Evolutionary conservation across 2,329 filamentous ascomycete species (phyloP).

Genomic region (Fusarium sp.): DNA sequence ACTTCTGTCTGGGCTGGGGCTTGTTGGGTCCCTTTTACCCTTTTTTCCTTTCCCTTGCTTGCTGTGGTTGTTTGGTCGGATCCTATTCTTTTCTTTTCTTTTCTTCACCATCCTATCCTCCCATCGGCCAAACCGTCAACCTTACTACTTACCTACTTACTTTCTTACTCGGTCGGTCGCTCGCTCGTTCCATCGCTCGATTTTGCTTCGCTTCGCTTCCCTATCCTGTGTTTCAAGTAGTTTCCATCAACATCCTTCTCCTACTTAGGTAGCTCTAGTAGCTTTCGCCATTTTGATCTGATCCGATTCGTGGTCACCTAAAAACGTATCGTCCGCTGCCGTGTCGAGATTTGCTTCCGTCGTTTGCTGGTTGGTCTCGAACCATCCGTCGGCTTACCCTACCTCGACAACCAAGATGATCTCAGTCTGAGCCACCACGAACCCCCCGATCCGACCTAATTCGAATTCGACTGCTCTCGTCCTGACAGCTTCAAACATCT

Average conservation of each 20-base stretch:
- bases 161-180: constrained; percentile 29
- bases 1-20: background rate
- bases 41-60: background rate
- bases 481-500: constrained; percentile 17
- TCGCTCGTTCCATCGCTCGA: constrained; percentile 27
- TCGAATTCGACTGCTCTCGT: constrained; percentile 19
- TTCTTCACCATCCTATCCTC: constrained; percentile 1
- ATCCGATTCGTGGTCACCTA: constrained; percentile 19
- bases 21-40: constrained; percentile 20
- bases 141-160: background rate
- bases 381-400: constrained; percentile 18
- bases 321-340: constrained; percentile 8
- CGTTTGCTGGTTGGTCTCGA: constrained; percentile 26
- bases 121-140: background rate
- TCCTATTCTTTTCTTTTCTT: background rate
- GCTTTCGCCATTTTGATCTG: constrained; percentile 11
- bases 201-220: constrained; percentile 27
- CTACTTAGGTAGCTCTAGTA: constrained; percentile 20
- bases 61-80: background rate
- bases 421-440: constrained; percentile 36
- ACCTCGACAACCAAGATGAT: constrained; percentile 41
- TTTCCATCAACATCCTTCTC: constrained; percentile 18
- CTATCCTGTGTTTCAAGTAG: constrained; percentile 31
- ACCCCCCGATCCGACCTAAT: constrained; percentile 19
- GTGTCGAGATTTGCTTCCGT: constrained; percentile 28